Evolutionary conservation across 164 flowering plant genomes (phyloP).

Genomic region (Euptelea pleiosperma): DNA sequence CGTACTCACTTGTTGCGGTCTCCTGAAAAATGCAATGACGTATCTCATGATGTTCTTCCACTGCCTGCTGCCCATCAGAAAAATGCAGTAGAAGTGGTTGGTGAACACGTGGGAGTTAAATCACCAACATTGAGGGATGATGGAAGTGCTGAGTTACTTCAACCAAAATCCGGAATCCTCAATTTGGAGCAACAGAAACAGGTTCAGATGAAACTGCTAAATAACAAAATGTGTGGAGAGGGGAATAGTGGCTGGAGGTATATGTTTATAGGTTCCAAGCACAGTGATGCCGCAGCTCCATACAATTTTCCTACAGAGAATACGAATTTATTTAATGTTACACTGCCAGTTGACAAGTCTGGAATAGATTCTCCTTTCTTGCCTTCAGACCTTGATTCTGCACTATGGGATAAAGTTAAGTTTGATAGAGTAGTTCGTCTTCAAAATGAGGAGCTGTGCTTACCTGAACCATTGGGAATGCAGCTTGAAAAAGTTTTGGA

Average conservation of each 20-base stretch:
- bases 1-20: constrained; percentile 19
- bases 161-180: constrained; percentile 15
- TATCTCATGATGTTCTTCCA: constrained; percentile 11
- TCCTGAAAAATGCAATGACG: constrained; percentile 12
- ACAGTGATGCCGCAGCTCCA: constrained; percentile 9
- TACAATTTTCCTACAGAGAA: constrained; percentile 16
- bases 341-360: constrained; percentile 22
- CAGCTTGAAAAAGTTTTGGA: constrained; percentile 22
- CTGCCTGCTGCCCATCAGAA: constrained; percentile 20
- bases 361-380: constrained; percentile 17
- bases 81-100: constrained; percentile 20
- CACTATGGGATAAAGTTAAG: constrained; percentile 13
- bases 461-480: constrained; percentile 24
- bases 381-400: constrained; percentile 21
- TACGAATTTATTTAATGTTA: constrained; percentile 14
- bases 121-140: constrained; percentile 14
- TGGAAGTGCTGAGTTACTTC: constrained; percentile 24
- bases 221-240: constrained; percentile 15
- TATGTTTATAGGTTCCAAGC: constrained; percentile 15
- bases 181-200: constrained; percentile 23
- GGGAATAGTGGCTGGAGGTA: constrained; percentile 21
- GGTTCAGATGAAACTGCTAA: constrained; percentile 19
- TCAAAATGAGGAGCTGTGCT: constrained; percentile 19
- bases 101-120: constrained; percentile 22
- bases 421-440: constrained; percentile 13